Conservation (phyloP, 768 basidiomycete genomes). For the Lactarius pseudohatsudake region DNA sequence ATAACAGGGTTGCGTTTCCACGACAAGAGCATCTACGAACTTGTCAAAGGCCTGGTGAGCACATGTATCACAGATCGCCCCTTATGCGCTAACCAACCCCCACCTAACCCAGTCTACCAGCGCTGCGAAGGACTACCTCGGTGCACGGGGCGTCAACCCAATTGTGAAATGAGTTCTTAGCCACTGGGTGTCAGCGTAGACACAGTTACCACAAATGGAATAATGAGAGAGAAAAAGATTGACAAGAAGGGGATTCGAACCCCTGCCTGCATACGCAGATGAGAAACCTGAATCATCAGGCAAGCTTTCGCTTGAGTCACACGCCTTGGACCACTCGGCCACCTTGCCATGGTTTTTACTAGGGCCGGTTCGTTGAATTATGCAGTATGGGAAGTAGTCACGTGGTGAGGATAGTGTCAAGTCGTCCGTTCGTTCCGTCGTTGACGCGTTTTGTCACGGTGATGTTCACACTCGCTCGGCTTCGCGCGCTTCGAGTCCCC, state of each 20-base stretch:
- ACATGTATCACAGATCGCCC: neutral
- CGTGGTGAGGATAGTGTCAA: neutral
- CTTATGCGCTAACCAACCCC: neutral
- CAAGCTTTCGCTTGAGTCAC: conserved; percentile 36
- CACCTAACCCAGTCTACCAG: conserved; percentile 53
- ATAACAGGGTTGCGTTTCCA: conserved; percentile 78
- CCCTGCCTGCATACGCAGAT: conserved; percentile 34
- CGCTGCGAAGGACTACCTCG: conserved; percentile 73
- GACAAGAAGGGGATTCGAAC: conserved; percentile 37
- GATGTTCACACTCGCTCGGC: conserved; percentile 25
- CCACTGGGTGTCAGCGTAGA: neutral
- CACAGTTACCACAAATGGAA: neutral
- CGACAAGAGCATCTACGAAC: conserved; percentile 83
- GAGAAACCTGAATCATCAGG: conserved; percentile 32
- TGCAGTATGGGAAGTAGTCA: neutral
- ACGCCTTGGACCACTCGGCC: conserved; percentile 37
- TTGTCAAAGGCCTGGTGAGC: conserved; percentile 70
- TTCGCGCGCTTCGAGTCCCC: conserved; percentile 16
- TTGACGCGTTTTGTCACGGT: neutral
- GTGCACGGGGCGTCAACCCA: conserved; percentile 47
- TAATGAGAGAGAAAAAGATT: conserved; percentile 7
- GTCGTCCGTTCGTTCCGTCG: neutral
- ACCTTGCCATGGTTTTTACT: conserved; percentile 26
- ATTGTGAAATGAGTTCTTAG: conserved; percentile 35
- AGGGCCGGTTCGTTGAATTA: neutral